Conservation (phyloP, 192 early-diverging fungal species). For the Spinellus fusiger region DNA sequence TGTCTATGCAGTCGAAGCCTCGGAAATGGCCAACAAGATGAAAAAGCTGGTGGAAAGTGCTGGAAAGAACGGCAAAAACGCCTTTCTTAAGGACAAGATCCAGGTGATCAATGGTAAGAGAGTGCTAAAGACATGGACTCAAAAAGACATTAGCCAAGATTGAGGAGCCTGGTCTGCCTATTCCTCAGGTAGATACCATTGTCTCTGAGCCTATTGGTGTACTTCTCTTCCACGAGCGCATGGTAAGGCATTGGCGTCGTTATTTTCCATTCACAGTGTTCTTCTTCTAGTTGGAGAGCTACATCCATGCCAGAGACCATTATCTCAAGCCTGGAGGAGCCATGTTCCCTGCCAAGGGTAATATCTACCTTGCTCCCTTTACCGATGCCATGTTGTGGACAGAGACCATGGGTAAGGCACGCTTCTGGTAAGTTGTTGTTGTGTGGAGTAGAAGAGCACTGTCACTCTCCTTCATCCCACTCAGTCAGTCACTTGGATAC, state of each 20-base stretch:
- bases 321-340: slow-evolving; percentile 91
- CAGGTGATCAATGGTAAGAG: slow-evolving; percentile 71
- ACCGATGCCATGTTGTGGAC: slow-evolving; percentile 75
- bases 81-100: slow-evolving; percentile 71
- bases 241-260: slow-evolving; percentile 48
- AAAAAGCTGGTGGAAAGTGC: slow-evolving; percentile 66
- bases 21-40: slow-evolving; percentile 91
- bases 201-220: slow-evolving; percentile 98
- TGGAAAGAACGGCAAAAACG: slow-evolving; percentile 50
- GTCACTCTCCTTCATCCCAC: no score
- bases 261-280: neutral
- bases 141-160: slow-evolving; percentile 63
- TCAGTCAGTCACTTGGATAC: neutral
- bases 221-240: slow-evolving; percentile 93
- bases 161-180: slow-evolving; percentile 64
- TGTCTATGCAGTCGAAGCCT: slow-evolving; percentile 96
- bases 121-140: neutral
- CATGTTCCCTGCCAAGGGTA: slow-evolving; percentile 85
- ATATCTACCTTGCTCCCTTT: slow-evolving; percentile 85
- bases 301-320: slow-evolving; percentile 78
- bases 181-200: slow-evolving; percentile 88
- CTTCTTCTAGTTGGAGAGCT: slow-evolving; percentile 64
- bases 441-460: no score
- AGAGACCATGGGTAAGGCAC: slow-evolving; percentile 89
- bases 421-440: slow-evolving; percentile 67